Evolutionary conservation across 129 eudicot genomes (phyloP).

Genomic region (Gnaphalium uliginosum): DNA sequence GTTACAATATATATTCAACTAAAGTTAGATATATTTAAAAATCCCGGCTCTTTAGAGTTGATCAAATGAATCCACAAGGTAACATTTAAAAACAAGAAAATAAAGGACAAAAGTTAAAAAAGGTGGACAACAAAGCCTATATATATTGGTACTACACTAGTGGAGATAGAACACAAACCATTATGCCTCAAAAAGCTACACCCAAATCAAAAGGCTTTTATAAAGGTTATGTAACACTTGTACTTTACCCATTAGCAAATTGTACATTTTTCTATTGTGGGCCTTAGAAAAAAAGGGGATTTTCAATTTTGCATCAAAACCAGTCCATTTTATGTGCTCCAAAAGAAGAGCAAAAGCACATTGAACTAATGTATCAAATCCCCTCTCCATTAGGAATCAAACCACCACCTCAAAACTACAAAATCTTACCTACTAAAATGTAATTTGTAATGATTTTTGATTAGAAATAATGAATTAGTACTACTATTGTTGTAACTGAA

Average conservation of each 20-base stretch:
- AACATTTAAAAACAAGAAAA: not conserved
- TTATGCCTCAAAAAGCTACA: slow-evolving; percentile 24
- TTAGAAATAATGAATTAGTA: slow-evolving; percentile 2
- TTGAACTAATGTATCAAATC: slow-evolving; percentile 4
- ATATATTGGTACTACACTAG: not conserved
- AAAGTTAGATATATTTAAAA: not conserved
- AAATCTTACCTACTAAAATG: not conserved
- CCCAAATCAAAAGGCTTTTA: slow-evolving; percentile 15
- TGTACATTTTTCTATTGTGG: slow-evolving; percentile 6
- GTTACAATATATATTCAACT: too few relatives aligned
- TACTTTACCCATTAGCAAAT: slow-evolving; percentile 1
- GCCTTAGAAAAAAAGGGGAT: not conserved
- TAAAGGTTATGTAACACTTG: slow-evolving; percentile 1
- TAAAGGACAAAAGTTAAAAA: not conserved
- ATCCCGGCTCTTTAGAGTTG: too few relatives aligned
- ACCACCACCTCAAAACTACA: not conserved
- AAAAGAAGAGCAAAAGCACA: slow-evolving; percentile 26
- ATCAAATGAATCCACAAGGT: not conserved
- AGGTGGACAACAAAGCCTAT: not conserved
- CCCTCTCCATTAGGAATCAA: slow-evolving; percentile 21
- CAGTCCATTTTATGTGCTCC: slow-evolving; percentile 5
- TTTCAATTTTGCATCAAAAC: slow-evolving; percentile 4
- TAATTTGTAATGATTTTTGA: not conserved
- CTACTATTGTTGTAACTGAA: not conserved
- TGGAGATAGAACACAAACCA: slow-evolving; percentile 26